Evolutionary conservation across 192 early-diverging fungal genomes (phyloP).

Genomic region (Irineochytrium annulatum): DNA sequence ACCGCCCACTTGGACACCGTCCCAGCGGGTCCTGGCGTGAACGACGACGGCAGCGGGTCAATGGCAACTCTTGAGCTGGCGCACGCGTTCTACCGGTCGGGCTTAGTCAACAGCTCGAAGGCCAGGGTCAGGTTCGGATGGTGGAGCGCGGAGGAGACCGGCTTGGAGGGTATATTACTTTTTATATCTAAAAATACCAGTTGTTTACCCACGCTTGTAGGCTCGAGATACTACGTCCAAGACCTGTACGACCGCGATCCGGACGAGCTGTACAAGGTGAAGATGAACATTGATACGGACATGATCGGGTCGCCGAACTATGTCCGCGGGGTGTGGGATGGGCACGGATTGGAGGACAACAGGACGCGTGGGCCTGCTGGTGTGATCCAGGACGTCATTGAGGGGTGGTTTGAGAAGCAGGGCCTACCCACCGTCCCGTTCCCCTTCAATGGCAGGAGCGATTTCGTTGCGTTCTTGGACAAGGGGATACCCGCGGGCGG

Average conservation of each 20-base stretch:
- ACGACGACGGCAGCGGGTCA: constrained; percentile 46
- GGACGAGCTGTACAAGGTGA: constrained; percentile 5
- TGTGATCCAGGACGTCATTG: constrained; percentile 27
- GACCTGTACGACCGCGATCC: constrained; percentile 21
- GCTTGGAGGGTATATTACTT: too few species aligned
- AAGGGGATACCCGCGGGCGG: constrained; percentile 34
- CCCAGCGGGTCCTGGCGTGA: constrained; percentile 43
- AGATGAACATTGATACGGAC: constrained; percentile 37
- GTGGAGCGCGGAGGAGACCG: constrained; percentile 28
- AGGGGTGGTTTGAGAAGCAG: constrained; percentile 17
- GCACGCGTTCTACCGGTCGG: constrained; percentile 6
- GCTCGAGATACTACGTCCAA: constrained; percentile 37
- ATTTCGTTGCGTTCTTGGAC: constrained; percentile 34
- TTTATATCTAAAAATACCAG: too few species aligned
- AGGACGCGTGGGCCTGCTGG: background rate
- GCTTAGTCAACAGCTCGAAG: background rate
- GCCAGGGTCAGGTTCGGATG: background rate
- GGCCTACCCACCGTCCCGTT: constrained; percentile 15
- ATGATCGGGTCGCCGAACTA: constrained; percentile 50
- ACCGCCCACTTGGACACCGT: constrained; percentile 16
- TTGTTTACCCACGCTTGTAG: too few species aligned
- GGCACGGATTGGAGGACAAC: constrained; percentile 6
- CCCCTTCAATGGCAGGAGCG: constrained; percentile 34
- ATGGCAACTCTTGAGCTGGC: constrained; percentile 38
- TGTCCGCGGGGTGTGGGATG: constrained; percentile 35